phyloP scores from a whole-genome alignment of 306 rosid genomes.

The Lagenaria siceraria region DNA sequence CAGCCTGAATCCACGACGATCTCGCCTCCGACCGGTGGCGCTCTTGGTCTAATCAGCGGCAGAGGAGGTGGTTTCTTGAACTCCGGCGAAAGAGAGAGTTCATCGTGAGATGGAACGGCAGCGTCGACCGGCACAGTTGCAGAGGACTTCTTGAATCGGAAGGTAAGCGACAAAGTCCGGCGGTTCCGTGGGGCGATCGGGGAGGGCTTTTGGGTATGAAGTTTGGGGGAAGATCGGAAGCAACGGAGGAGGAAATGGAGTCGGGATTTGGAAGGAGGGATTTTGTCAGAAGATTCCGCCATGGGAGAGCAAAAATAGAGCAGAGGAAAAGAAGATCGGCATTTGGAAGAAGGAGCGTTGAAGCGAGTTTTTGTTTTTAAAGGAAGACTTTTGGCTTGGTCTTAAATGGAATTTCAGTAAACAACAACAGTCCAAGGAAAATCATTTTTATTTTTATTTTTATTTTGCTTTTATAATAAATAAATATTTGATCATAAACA shows the following conservation, averaged over 20 bases:
- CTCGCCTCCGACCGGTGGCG: background rate
- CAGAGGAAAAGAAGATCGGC: background rate
- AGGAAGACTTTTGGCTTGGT: background rate
- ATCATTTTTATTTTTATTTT: background rate
- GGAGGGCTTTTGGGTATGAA: background rate
- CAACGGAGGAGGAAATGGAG: background rate
- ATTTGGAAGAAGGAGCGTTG: background rate
- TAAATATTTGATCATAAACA: no score
- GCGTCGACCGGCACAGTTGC: background rate
- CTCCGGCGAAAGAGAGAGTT: background rate
- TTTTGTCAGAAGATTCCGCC: background rate
- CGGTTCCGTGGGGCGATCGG: background rate
- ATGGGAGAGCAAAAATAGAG: background rate
- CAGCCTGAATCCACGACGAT: background rate
- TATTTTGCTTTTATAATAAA: no score
- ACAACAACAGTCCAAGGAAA: background rate
- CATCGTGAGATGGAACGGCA: background rate
- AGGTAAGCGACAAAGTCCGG: background rate
- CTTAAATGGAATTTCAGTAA: background rate
- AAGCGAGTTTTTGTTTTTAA: background rate
- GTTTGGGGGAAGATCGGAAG: background rate
- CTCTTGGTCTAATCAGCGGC: background rate
- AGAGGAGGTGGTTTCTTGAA: background rate
- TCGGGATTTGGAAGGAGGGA: background rate
- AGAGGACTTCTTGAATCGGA: background rate